Conservation (phyloP, 2,329 filamentous ascomycete genomes). For the Curvularia sp. region DNA sequence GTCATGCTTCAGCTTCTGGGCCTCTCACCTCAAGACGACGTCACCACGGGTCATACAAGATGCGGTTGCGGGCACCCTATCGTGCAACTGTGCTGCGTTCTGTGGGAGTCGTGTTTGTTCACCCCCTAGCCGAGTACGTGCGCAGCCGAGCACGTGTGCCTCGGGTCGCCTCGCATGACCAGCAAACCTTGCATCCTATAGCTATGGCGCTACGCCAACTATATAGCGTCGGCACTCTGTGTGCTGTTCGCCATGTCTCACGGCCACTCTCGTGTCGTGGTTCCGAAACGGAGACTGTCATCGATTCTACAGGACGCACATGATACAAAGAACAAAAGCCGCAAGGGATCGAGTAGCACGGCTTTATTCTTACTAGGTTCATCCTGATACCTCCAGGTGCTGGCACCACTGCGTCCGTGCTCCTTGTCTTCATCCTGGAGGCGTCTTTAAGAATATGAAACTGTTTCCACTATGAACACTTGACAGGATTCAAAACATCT, state of each 20-base stretch:
- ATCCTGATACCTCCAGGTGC: too few relatives aligned
- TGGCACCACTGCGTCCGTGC: too few relatives aligned
- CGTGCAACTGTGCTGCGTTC: neutral
- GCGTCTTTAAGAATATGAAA: neutral
- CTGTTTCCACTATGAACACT: neutral
- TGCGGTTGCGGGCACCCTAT: neutral
- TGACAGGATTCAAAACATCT: neutral
- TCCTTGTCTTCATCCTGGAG: too few relatives aligned
- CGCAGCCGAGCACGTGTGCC: neutral
- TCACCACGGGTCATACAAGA: neutral
- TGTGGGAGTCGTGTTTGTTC: neutral
- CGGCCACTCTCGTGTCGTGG: neutral
- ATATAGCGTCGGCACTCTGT: neutral
- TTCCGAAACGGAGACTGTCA: neutral
- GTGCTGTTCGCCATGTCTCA: neutral
- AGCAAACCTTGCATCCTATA: slow-evolving; percentile 7
- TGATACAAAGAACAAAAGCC: neutral
- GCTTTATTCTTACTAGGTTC: neutral
- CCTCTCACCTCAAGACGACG: neutral
- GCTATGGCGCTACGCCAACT: neutral
- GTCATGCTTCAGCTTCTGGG: neutral
- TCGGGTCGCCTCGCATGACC: slow-evolving; percentile 7
- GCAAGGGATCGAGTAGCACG: neutral
- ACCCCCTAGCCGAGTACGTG: neutral
- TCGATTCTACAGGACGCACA: neutral